Base-by-base conservation (phyloP, 2,329 filamentous ascomycete species). In the Furcasterigmium sp. region DNA sequence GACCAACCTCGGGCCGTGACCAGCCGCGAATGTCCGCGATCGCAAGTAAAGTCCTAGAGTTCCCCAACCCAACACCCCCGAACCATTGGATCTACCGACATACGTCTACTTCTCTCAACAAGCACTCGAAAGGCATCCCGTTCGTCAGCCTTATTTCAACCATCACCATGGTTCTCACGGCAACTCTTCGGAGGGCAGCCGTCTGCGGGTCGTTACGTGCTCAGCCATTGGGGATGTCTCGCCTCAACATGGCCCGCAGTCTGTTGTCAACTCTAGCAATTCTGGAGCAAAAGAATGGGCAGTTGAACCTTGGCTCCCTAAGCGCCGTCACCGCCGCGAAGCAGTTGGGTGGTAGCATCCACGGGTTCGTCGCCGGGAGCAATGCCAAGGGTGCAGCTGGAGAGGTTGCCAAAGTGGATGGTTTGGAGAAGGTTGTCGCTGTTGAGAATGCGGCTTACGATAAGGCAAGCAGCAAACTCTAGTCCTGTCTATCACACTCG, bases 401-500 rank as follows among this genome's bases (percentile, higher is more conserved):
- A 45, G 83, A 94, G 67, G 90, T 87, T 19, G 86, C 90, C 50
- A 95, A 95, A 69, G 84, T 95, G 30, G 82, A 88, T 52, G 93
- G 93, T 21, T 69, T 98, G 32, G 89, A 95, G 56, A 97, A 96
- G 75, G 80, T 98, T 48, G 78, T 98, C 55, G 83, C 81, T 34
- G 84, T 97, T 17, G 87, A 96, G 51, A 97, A 89, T 67, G 81
- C 73, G 43, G 86, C 88, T 40, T 98, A 98, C 60, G 91, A 97
- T 59, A 95, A 91, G 81, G 89, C 15, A 35, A 35, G 32, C n/a
- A n/a, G n/a, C n/a, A n/a, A n/a, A n/a, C n/a, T n/a, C n/a, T n/a
- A n/a, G n/a, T n/a, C n/a, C n/a, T n/a, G n/a, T n/a, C n/a, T n/a
- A n/a, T n/a, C n/a, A n/a, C n/a, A n/a, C 11, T 26, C 7, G 23